Percentiles rank a stretch among this genome's conserved stretches.
Conservation (phyloP, 352 stramenopile species). For the Globisporangium cylindrosporum region DNA sequence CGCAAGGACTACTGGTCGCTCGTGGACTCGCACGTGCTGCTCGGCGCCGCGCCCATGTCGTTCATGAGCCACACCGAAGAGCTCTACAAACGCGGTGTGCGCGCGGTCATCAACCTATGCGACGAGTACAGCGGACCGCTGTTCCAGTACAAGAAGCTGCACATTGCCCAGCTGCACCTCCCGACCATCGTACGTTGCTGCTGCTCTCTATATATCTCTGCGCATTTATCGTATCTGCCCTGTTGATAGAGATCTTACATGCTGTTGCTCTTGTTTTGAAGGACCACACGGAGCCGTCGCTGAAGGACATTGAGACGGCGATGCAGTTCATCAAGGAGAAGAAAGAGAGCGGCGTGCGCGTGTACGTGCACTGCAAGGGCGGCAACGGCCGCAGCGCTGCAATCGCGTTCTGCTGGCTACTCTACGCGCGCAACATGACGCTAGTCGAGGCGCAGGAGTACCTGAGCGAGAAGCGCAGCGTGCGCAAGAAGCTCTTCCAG, state of each 20-base stretch:
- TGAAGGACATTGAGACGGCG: slow-evolving; percentile 62
- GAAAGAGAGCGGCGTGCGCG: slow-evolving; percentile 72
- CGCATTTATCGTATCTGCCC: background rate
- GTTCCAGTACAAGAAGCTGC: slow-evolving; percentile 80
- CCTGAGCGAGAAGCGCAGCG: slow-evolving; percentile 83
- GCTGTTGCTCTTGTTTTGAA: slow-evolving; percentile 12
- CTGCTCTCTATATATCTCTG: background rate
- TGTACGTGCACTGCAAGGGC: slow-evolving; percentile 97
- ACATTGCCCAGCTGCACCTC: slow-evolving; percentile 88
- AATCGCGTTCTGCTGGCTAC: slow-evolving; percentile 90
- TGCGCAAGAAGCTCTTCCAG: slow-evolving; percentile 87
- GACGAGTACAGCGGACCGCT: slow-evolving; percentile 93
- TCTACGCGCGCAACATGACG: slow-evolving; percentile 70
- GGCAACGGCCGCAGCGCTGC: slow-evolving; percentile 93
- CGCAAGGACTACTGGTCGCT: slow-evolving; percentile 89
- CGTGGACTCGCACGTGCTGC: slow-evolving; percentile 90
- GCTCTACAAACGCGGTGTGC: slow-evolving; percentile 77
- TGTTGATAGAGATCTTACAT: background rate
- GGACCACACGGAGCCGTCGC: slow-evolving; percentile 82
- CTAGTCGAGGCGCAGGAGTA: slow-evolving; percentile 84
- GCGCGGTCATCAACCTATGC: slow-evolving; percentile 94
- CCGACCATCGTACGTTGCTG: slow-evolving; percentile 82
- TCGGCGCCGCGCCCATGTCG: slow-evolving; percentile 90
- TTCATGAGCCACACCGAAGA: slow-evolving; percentile 85
- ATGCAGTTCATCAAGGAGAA: slow-evolving; percentile 91